These are phyloP conservation scores for Acephala macrosclerotiorum DNA, from an alignment of 2,329 filamentous ascomycete genomes.

Conservation along the genomic window DNA sequence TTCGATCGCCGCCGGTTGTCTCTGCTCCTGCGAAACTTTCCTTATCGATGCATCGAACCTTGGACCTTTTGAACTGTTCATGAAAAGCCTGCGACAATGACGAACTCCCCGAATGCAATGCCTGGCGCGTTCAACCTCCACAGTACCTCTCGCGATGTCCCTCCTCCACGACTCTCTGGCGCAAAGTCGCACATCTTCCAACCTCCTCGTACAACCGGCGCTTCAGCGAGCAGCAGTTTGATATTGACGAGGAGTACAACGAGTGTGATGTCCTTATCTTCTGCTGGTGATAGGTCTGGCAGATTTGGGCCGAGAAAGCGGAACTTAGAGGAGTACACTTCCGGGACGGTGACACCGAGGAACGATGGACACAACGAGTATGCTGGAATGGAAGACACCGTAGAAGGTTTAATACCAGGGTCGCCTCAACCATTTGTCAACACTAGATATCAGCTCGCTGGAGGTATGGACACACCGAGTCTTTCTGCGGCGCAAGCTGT, in stretches of 20 bases:
- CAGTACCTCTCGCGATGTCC: conserved; percentile 25
- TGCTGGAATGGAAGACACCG: conserved; percentile 16
- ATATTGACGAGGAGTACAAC: conserved; percentile 39
- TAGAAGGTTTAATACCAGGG: conserved; percentile 30
- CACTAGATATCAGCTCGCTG: conserved; percentile 57
- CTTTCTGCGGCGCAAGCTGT: conserved; percentile 43
- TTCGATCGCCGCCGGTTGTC: conserved; percentile 9
- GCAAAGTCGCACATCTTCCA: conserved; percentile 50
- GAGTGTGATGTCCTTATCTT: conserved; percentile 28
- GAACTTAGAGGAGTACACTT: conserved; percentile 28
- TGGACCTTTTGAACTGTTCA: neutral
- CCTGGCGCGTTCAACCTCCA: conserved; percentile 38
- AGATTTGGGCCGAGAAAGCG: conserved; percentile 25
- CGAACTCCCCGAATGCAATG: conserved; percentile 34
- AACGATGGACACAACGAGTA: conserved; percentile 17
- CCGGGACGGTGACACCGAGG: conserved; percentile 20
- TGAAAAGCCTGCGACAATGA: conserved; percentile 26
- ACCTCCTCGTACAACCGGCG: conserved; percentile 49
- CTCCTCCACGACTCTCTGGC: conserved; percentile 38
- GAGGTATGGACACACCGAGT: conserved; percentile 55
- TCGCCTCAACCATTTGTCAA: conserved; percentile 55
- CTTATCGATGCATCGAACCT: conserved; percentile 7
- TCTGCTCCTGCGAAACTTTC: neutral
- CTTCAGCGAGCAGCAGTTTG: conserved; percentile 45
- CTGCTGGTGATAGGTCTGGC: conserved; percentile 16